Evolutionary conservation across 352 stramenopile species (phyloP).

Genomic region (Peronosclerospora sorghi): DNA sequence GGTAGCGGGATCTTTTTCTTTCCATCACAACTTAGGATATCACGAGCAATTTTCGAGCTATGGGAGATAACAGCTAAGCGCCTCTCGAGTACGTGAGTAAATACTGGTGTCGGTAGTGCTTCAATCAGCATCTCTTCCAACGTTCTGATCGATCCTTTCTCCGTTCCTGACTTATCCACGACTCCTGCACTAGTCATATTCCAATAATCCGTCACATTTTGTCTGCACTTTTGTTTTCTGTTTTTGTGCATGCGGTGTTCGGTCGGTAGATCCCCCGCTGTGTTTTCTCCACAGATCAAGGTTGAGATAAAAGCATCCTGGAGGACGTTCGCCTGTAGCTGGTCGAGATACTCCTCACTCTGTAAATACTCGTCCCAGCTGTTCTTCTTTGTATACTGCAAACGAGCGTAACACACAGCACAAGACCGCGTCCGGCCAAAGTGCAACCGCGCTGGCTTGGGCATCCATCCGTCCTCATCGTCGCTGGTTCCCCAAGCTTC

Average conservation of each 20-base stretch:
- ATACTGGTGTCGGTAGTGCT: constrained; percentile 61
- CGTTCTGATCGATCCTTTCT: constrained; percentile 62
- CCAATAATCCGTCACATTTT: constrained; percentile 65
- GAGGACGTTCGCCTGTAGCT: constrained; percentile 63
- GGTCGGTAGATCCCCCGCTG: constrained; percentile 60
- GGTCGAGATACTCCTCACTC: constrained; percentile 62
- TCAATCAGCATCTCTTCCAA: constrained; percentile 78
- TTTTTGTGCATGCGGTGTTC: constrained; percentile 84
- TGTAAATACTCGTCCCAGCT: constrained; percentile 82
- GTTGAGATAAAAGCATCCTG: constrained; percentile 71
- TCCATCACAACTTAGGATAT: constrained; percentile 41
- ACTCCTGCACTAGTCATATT: constrained; percentile 80
- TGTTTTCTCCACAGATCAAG: constrained; percentile 66
- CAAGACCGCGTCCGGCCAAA: constrained; percentile 71
- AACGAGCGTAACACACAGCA: constrained; percentile 55
- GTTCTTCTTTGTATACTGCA: constrained; percentile 54
- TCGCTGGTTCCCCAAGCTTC: constrained; percentile 12
- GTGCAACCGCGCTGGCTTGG: constrained; percentile 67
- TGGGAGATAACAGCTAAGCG: constrained; percentile 74
- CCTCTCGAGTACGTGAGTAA: constrained; percentile 66
- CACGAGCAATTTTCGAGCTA: constrained; percentile 50
- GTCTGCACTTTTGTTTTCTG: constrained; percentile 66
- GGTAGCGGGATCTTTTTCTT: constrained; percentile 29
- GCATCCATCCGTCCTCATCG: constrained; percentile 78
- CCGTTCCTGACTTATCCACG: constrained; percentile 53